A percentile compares a stretch with the other conserved stretches of the same genome.
These are phyloP conservation scores for Candida sojae DNA, from an alignment of 1,139 yeast genomes.

Conservation along the genomic window DNA sequence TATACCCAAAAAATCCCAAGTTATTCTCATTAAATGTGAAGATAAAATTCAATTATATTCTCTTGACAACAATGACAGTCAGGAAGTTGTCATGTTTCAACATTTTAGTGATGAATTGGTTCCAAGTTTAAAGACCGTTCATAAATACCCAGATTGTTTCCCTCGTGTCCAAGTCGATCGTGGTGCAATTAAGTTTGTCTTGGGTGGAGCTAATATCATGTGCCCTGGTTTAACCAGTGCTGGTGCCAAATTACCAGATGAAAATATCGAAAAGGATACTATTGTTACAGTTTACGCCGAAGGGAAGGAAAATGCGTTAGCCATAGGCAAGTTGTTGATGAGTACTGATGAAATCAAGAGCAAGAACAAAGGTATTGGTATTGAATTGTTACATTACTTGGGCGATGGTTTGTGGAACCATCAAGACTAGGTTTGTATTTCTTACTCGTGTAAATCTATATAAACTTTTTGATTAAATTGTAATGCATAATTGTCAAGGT, in stretches of 20 bases:
- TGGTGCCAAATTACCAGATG: constrained; percentile 84
- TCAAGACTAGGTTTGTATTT: constrained; percentile 22
- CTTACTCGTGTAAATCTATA: constrained; percentile 9
- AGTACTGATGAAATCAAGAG: constrained; percentile 86
- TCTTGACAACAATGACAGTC: constrained; percentile 22
- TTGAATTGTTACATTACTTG: constrained; percentile 79
- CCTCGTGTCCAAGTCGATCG: constrained; percentile 91
- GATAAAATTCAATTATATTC: constrained; percentile 82
- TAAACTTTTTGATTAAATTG: constrained; percentile 22
- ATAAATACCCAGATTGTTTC: constrained; percentile 77
- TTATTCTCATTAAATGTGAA: constrained; percentile 81
- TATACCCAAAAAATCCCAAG: constrained; percentile 90
- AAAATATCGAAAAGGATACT: constrained; percentile 60
- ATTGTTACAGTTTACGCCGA: constrained; percentile 87
- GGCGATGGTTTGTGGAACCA: constrained; percentile 90
- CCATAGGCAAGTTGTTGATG: constrained; percentile 85
- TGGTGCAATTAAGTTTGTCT: constrained; percentile 93
- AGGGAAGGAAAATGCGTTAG: constrained; percentile 89
- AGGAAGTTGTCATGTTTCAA: constrained; percentile 67
- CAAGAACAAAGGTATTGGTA: constrained; percentile 86
- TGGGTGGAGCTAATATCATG: constrained; percentile 95
- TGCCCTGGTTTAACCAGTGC: constrained; percentile 95
- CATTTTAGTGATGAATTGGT: constrained; percentile 75
- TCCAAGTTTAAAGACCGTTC: constrained; percentile 78
- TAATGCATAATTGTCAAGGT: constrained; percentile 36